Evolutionary conservation across 306 rosid species (phyloP), one percentile per base, ranked within the genome.

Genomic region (Aeschynomene evenia): DNA sequence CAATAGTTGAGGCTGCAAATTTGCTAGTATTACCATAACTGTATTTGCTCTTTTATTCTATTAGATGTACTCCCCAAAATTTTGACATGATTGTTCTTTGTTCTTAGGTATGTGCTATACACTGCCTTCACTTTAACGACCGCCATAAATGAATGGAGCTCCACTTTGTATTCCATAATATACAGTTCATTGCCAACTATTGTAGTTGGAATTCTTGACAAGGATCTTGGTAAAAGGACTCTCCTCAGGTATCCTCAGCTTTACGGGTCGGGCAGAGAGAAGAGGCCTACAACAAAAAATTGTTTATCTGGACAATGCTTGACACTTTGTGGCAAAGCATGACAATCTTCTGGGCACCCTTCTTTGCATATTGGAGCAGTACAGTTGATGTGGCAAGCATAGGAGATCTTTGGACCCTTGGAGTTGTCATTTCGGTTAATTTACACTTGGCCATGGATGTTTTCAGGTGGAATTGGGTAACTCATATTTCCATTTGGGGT

Each of bases 321-420:
- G 99, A 94, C 81, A 94, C 99, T 46, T 59, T 94, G 52, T 94
- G 97, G 97, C 99, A 94, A 89, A 94, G 99, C 70, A 23, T 77
- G 48, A 83, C 65, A 5, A 73, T 89, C 74, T 94, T 94, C 81
- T 94, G 86, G 84, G 69, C 84, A 61, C 97, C 99, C 55, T 78
- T 88, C 37, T 74, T 88, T 29, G 91, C 97, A 50, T 91, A 85
- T 69, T 84, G 99, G 97, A 83, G 50, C 15, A 91, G 88, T 80
- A 65, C 74, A 4, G 63, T 94, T 20, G 97, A 91, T 78, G 73
- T 79, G 26, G 80, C 95, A 28, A 86, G 99, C 40, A 82, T 94
- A 31, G 99, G 99, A 60, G 99, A 94, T 73, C 99, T 94, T 70
- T 94, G 99, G 99, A 90, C 96, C 8, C 79, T 94, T 40, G 85